Base-by-base conservation (phyloP, 1,139 yeast species). In the Diutina siamensis region DNA sequence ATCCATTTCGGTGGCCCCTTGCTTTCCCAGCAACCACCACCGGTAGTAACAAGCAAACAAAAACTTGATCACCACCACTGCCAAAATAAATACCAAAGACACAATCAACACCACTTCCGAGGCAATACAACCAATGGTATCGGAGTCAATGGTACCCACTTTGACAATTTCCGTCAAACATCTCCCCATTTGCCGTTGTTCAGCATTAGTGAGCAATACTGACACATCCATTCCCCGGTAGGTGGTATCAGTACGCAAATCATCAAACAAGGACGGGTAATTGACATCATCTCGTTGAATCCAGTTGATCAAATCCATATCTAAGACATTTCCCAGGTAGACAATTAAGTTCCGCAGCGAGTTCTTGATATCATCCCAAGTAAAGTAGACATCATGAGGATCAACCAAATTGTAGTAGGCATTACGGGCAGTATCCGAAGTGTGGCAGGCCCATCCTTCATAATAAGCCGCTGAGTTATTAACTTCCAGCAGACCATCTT, bases 101-200 rank as follows among this genome's bases (percentile, higher is more conserved):
- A 83, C 75, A 54, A 80, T 78, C 51, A 92, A 72, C 2, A 89
- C 96, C 44, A 88, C 80, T 50, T 77, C 71, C 1, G 97, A 86
- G 0, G 97, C 95, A 61, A 92, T 80, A 64, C 98, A 92, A n/a
- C 98, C 98, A 57, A 92, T 79, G 12, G 95, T 80, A 47, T 86
- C 88, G 1, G 94, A 78, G 59, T 92, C 97, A 47, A 92, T 78
- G 44, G 78, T 80, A 21, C 98, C 98, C 20, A 89, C 94, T 63
- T 83, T 86, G 48, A 85, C 71, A 48, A 86, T 83, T 62, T 92
- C 97, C n/a, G 83, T 70, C 47, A 92, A 68, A 63, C 98, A 92
- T 56, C 81, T 76, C 15, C 94, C 94, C 8, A 80, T 77, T 54
- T 75, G 74, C 49, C 88, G 75, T 53, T 85, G 88, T 21, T 67